These are phyloP conservation scores for Yamadazyma diddensiae DNA, from an alignment of 1,139 yeast species.

Conservation along the genomic window DNA sequence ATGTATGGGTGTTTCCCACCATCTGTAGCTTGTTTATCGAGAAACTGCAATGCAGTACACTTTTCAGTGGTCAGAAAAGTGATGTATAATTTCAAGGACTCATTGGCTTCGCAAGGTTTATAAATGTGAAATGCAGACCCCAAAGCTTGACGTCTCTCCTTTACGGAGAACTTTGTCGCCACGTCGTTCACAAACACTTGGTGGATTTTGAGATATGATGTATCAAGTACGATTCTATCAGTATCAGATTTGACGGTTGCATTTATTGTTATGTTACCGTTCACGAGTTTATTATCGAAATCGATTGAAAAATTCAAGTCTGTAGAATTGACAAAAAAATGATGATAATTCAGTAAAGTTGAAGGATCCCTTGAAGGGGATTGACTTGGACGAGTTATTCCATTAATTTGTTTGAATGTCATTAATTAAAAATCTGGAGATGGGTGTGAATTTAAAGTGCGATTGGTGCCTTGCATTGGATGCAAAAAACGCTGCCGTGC, in stretches of 20 bases:
- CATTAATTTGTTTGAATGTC: too few relatives aligned
- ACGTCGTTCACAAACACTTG: constrained; percentile 44
- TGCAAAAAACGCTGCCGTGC: neutral
- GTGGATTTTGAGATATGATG: constrained; percentile 59
- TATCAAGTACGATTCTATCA: constrained; percentile 54
- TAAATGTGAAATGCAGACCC: constrained; percentile 60
- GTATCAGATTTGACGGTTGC: constrained; percentile 22
- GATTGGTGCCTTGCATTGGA: constrained; percentile 1
- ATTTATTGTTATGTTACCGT: constrained; percentile 55
- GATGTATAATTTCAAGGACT: constrained; percentile 35
- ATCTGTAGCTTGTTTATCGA: constrained; percentile 74
- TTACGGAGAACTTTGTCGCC: constrained; percentile 31
- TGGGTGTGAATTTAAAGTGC: neutral
- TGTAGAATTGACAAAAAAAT: constrained; percentile 37
- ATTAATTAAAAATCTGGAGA: too few relatives aligned
- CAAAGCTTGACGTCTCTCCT: constrained; percentile 55
- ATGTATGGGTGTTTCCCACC: constrained; percentile 71
- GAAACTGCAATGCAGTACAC: constrained; percentile 87
- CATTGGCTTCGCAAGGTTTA: constrained; percentile 14
- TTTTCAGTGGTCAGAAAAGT: constrained; percentile 64
- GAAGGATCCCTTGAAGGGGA: constrained; percentile 55
- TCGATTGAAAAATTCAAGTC: constrained; percentile 50
- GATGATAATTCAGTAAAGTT: constrained; percentile 37
- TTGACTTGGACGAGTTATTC: constrained; percentile 34
- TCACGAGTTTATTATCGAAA: constrained; percentile 51